Base-by-base conservation (phyloP, 345 rosid genomes). In the Luvunga scandens region DNA sequence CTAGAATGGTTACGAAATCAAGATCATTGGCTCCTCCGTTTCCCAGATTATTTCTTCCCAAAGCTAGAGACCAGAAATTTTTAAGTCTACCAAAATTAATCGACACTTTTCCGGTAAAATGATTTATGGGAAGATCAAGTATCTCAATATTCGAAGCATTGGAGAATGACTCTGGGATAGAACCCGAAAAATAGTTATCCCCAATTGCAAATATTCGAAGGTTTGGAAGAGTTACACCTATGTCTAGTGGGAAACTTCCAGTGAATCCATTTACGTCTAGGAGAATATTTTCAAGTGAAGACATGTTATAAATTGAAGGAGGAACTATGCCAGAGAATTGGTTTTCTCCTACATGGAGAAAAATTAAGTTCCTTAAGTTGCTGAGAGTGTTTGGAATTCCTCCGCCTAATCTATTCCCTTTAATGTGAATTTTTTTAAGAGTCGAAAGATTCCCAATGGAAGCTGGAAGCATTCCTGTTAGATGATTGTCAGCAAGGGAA, bases 371-470 rank as follows among this genome's bases (percentile, higher is more conserved):
- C 16, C 4, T 0, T 28, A 82, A 8, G 18, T 74, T 61, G 30
- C 64, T 69, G 5, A 83, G 3, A 5, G 71, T 66, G 22, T 50
- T 27, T 0, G 85, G 82, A n/a, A 80, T 55, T 27, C 22, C 59
- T 4, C 86, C 86, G 1, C 18, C 14, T 21, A 83, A 42, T 2
- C 57, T 42, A 60, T 83, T 83, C 4, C 38, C 19, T 19, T 4
- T 19, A 4, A 73, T 3, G 18, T 7, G 30, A 7, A 83, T 13
- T 3, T 3, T 50, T 25, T 18, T 36, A 7, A 80, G 71, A 4
- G 73, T 53, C 12, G 75, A 74, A 0, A 75, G 12, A 64, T 79
- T 81, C 22, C 79, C 84, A 2, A 84, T 6, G 18, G 78, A 81
- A 31, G 56, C 31, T 0, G 87, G 85, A 36, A 81, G 22, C 1